A percentile compares a stretch with the other conserved stretches of the same genome.
Evolutionary conservation across 257 asterid species (phyloP).

Genomic region (Scutellaria baicalensis): DNA sequence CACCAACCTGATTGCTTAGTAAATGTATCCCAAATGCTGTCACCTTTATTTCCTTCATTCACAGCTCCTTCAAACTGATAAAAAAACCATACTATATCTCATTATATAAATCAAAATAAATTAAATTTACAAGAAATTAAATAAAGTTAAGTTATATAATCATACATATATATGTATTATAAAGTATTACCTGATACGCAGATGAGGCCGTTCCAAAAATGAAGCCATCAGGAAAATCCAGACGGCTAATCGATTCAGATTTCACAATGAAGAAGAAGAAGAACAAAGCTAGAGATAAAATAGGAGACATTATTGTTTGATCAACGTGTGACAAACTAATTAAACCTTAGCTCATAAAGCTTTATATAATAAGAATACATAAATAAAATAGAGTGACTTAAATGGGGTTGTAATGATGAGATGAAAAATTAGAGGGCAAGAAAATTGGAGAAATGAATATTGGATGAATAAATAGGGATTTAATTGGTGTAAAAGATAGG

Average conservation of each 20-base stretch:
- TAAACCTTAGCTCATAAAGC: background rate
- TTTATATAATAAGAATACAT: too few relatives aligned
- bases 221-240: conserved; percentile 70
- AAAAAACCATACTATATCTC: background rate
- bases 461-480: background rate
- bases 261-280: conserved; percentile 14
- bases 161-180: too few relatives aligned
- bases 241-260: conserved; percentile 43
- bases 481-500: background rate
- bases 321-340: background rate
- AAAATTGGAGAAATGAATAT: conserved; percentile 2
- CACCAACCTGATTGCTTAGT: conserved; percentile 50
- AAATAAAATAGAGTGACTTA: too few relatives aligned
- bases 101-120: background rate
- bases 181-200: conserved; percentile 86
- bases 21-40: conserved; percentile 83
- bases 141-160: too few relatives aligned
- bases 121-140: too few relatives aligned
- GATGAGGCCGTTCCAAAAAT: conserved; percentile 92
- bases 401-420: conserved; percentile 3
- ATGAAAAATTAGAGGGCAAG: conserved; percentile 19
- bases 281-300: background rate
- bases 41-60: conserved; percentile 76
- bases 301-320: conserved; percentile 20
- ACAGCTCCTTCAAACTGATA: conserved; percentile 86